Percentiles rank a stretch among this genome's conserved stretches.
Evolutionary conservation across 371 early-diverging fungal species (phyloP).

Genomic region (Mortierella sp.): DNA sequence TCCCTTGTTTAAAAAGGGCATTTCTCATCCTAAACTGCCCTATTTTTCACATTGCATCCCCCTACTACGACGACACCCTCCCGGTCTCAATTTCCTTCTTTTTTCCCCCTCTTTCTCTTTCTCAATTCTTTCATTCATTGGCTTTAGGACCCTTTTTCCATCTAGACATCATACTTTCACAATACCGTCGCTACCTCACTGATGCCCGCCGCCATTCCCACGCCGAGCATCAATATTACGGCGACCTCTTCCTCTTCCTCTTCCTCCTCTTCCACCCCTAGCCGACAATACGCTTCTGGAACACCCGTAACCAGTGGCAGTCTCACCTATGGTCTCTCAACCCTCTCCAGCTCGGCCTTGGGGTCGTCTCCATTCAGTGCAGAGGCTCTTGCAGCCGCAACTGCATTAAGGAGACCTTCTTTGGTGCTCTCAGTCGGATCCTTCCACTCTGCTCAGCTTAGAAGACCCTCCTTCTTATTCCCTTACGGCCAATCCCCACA

Average conservation of each 20-base stretch:
- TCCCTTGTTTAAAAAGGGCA: conserved; percentile 2
- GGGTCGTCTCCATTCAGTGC: conserved; percentile 48
- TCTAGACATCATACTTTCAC: background rate
- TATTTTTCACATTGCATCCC: conserved; percentile 2
- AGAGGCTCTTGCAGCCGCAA: conserved; percentile 48
- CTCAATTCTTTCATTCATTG: background rate
- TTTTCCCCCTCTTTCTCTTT: conserved; percentile 14
- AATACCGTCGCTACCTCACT: background rate
- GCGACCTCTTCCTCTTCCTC: conserved; percentile 21
- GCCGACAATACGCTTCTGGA: conserved; percentile 6
- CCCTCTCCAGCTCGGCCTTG: conserved; percentile 25
- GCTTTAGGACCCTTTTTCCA: too few relatives aligned
- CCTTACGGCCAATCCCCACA: conserved; percentile 53
- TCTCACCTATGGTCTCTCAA: conserved; percentile 11
- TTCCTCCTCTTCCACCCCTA: conserved; percentile 12
- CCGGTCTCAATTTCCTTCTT: background rate
- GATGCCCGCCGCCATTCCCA: conserved; percentile 50
- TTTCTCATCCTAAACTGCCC: background rate
- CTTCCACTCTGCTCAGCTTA: conserved; percentile 53
- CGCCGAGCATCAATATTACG: conserved; percentile 52
- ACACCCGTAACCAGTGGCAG: conserved; percentile 10
- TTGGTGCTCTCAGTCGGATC: conserved; percentile 51
- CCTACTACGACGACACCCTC: too few relatives aligned
- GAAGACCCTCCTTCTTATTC: conserved; percentile 51
- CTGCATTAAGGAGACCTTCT: conserved; percentile 45